These are phyloP conservation scores for Metarhizium anisopliae DNA, from an alignment of 2,329 filamentous ascomycete species.

Conservation along the genomic window DNA sequence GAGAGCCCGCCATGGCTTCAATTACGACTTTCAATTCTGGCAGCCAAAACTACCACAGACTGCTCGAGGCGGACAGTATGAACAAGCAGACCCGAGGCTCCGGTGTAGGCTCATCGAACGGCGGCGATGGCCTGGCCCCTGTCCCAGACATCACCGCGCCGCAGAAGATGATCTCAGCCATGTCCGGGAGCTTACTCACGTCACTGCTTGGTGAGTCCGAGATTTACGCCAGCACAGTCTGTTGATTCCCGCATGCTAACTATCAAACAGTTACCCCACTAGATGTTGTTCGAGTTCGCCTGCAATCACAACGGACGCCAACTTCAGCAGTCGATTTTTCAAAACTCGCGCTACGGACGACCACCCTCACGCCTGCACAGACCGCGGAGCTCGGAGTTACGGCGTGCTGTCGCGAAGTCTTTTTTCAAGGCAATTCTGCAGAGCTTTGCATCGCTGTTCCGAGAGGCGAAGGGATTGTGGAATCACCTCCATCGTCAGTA, in stretches of 20 bases:
- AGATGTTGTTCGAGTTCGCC: slow-evolving; percentile 89
- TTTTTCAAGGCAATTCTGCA: slow-evolving; percentile 82
- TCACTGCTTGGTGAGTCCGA: slow-evolving; percentile 66
- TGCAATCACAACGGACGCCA: slow-evolving; percentile 68
- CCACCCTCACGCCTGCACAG: slow-evolving; percentile 60
- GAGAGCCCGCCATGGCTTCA: slow-evolving; percentile 1
- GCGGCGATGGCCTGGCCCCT: slow-evolving; percentile 25
- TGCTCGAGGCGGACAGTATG: slow-evolving; percentile 18
- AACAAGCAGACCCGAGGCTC: slow-evolving; percentile 16
- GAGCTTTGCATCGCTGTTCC: slow-evolving; percentile 71
- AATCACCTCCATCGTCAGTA: slow-evolving; percentile 30
- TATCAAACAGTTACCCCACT: slow-evolving; percentile 69
- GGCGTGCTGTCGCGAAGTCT: slow-evolving; percentile 92
- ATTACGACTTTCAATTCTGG: slow-evolving; percentile 6
- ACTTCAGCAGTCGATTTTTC: slow-evolving; percentile 43
- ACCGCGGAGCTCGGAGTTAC: slow-evolving; percentile 80
- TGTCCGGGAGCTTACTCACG: slow-evolving; percentile 81
- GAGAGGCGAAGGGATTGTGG: slow-evolving; percentile 35
- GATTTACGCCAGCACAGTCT: no score
- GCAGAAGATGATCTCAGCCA: slow-evolving; percentile 93
- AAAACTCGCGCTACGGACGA: slow-evolving; percentile 45
- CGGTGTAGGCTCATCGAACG: slow-evolving; percentile 2
- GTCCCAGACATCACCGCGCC: slow-evolving; percentile 63
- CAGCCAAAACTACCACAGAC: slow-evolving; percentile 19
- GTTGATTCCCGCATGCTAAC: slow-evolving; percentile 5